Base-by-base conservation (phyloP, 1,284 basidiomycete species). In the Somion occarium region DNA sequence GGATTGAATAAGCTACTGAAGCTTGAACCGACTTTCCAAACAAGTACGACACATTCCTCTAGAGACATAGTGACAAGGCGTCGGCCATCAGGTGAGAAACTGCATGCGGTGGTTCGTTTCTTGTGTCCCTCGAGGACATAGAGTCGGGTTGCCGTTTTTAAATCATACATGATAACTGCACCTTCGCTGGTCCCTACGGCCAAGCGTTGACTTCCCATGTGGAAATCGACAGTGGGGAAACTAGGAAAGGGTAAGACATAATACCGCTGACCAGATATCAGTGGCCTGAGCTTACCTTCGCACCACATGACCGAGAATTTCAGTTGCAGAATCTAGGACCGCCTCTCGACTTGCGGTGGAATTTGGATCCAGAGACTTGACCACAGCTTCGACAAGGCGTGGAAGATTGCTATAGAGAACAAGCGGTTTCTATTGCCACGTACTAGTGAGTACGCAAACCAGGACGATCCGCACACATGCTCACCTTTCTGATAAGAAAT, bases 101-200 rank as follows among this genome's bases (percentile, higher is more conserved):
- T 88, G 56, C 90, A 85, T 0, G 90, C 91, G 0, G 88, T 80
- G 4, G 93, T 82, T 0, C 80, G 73, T 58, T 84, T 83, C 60
- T 83, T 84, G 71, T 98, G 95, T 0, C 91, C 88, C 61, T 98
- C 95, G 7, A 99, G 81, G 0, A 99, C 91, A 64, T 98, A 98
- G 5, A 99, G 74, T 11, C 96, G 82, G 1, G 92, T 98, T 0
- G 93, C 94, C 0, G 94, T 94, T 69, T 98, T 98, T 48, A 99
- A 78, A 64, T 99, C 97, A 67, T 98, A 98, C 83, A 98, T 93
- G 58, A 98, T 84, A 44, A 93, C 84, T 0, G 91, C 89, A 0
- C 94, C 93, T 68, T 99, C 97, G 56, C 83, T 85, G 0, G 96
- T 98, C 0, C 97, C 97, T 0, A 98, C 94, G 0, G 90, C 93